Evolutionary conservation across 768 basidiomycete genomes (phyloP), one percentile per base, ranked within the genome.

Genomic region (Rhodocollybia butyracea): DNA sequence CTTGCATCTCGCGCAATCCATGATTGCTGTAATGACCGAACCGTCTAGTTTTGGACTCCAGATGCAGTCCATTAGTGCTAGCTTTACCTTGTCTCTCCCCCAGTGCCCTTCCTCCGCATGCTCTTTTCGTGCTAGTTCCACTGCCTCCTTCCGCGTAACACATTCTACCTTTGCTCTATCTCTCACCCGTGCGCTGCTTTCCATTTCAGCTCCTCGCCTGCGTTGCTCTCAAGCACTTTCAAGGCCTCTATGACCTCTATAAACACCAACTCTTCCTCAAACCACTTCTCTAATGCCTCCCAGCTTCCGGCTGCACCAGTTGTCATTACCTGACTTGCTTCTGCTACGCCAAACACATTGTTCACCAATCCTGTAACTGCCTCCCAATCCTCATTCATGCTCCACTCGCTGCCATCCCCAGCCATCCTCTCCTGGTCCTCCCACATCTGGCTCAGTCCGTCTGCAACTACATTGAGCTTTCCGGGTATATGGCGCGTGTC

Each of bases 361-460:
- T 47, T 22, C 29, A 57, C 50, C 0, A 73, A 17, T 3, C 65
- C 62, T 24, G 51, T 45, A 2, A n/a, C 2, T 7, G 19, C 24
- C 40, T 62, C 66, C 64, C 65, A 67, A 21, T 72, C 70, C 36
- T 61, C 51, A n/a, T 52, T 54, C 3, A 75, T 69, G 5, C 60
- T 56, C 70, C 71, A 74, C 13, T 62, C 57, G 34, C 64, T 67
- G 0, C 71, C 65, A 40, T 74, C 69, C 0, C 59, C 65, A 2
- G 42, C 47, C 5, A 10, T 38, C 10, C 42, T 41, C 11, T 56
- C 53, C 45, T 39, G 19, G 0, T 57, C 66, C 38, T 66, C 68
- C 31, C 19, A 56, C 36, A 57, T 48, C 22, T 64, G 8, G 42
- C 70, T 74, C 3, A 75, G 40, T 0, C 66, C 66, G 46, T 74